phyloP scores from a whole-genome alignment of 495 filamentous ascomycete species.

The Melanomma pulvis-pyrius region DNA sequence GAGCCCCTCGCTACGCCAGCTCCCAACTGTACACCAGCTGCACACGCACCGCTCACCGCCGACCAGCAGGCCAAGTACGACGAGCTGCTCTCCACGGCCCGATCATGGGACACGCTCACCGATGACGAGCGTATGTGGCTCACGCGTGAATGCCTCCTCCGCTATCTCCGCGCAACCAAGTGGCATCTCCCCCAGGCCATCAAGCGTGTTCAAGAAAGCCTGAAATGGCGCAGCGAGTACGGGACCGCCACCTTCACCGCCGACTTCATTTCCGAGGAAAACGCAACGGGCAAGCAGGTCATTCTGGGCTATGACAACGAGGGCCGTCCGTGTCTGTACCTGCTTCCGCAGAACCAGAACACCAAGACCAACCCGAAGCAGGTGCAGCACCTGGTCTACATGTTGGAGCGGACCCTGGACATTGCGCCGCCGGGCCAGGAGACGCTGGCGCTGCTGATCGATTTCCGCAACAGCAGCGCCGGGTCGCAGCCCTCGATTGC shows the following conservation, averaged over 20 bases:
- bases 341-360: slow-evolving; percentile 88
- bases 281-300: slow-evolving; percentile 94
- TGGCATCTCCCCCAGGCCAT: slow-evolving; percentile 79
- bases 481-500: slow-evolving; percentile 75
- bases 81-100: slow-evolving; percentile 65
- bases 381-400: slow-evolving; percentile 90
- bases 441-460: slow-evolving; percentile 79
- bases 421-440: slow-evolving; percentile 85
- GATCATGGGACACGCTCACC: slow-evolving; percentile 71
- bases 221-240: slow-evolving; percentile 89
- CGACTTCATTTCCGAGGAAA: slow-evolving; percentile 85
- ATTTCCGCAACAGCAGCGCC: slow-evolving; percentile 78
- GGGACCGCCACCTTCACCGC: slow-evolving; percentile 69
- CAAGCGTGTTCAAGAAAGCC: slow-evolving; percentile 74
- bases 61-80: slow-evolving; percentile 88
- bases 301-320: slow-evolving; percentile 84
- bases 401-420: slow-evolving; percentile 88
- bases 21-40: slow-evolving; percentile 55
- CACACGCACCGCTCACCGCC: slow-evolving; percentile 60
- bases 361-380: slow-evolving; percentile 87
- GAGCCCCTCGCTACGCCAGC: slow-evolving; percentile 71
- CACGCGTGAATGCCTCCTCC: slow-evolving; percentile 86
- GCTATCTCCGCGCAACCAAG: slow-evolving; percentile 91
- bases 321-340: slow-evolving; percentile 81
- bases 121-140: slow-evolving; percentile 87